phyloP scores from a whole-genome alignment of 257 asterid genomes.

The Osmanthus fragrans region DNA sequence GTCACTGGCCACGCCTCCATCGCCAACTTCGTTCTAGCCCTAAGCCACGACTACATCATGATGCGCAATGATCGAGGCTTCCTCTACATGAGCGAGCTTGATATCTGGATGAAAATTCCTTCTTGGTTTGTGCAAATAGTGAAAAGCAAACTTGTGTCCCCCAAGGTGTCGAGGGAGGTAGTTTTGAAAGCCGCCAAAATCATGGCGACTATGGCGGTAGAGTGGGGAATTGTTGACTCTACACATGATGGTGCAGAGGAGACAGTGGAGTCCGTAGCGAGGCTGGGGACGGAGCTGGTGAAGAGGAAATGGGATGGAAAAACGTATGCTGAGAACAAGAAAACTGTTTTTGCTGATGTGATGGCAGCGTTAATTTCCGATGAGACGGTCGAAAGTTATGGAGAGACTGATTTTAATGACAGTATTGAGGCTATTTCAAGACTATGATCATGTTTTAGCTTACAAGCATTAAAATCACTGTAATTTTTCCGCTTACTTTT shows the following conservation, averaged over 20 bases:
- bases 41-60: slow-evolving; percentile 57
- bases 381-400: slow-evolving; percentile 29
- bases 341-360: slow-evolving; percentile 33
- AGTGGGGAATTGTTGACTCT: slow-evolving; percentile 55
- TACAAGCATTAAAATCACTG: too few species aligned
- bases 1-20: slow-evolving; percentile 69
- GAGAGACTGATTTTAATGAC: slow-evolving; percentile 27
- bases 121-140: slow-evolving; percentile 49
- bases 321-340: slow-evolving; percentile 45
- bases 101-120: slow-evolving; percentile 40
- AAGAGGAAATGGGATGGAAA: slow-evolving; percentile 53
- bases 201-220: slow-evolving; percentile 48
- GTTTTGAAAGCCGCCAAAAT: slow-evolving; percentile 47
- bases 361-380: slow-evolving; percentile 38
- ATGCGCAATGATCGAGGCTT: slow-evolving; percentile 63
- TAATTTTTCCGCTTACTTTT: too few species aligned
- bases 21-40: slow-evolving; percentile 51
- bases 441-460: slow-evolving; percentile 25
- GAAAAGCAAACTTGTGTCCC: slow-evolving; percentile 40
- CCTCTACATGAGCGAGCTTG: slow-evolving; percentile 67
- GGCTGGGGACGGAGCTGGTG: slow-evolving; percentile 47
- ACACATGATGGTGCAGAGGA: slow-evolving; percentile 43
- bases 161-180: slow-evolving; percentile 49
- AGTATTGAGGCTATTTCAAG: slow-evolving; percentile 24
- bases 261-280: slow-evolving; percentile 57